These are phyloP conservation scores for Uronychia binucleata DNA, from an alignment of 73 alveolate genomes.

Conservation along the genomic window DNA sequence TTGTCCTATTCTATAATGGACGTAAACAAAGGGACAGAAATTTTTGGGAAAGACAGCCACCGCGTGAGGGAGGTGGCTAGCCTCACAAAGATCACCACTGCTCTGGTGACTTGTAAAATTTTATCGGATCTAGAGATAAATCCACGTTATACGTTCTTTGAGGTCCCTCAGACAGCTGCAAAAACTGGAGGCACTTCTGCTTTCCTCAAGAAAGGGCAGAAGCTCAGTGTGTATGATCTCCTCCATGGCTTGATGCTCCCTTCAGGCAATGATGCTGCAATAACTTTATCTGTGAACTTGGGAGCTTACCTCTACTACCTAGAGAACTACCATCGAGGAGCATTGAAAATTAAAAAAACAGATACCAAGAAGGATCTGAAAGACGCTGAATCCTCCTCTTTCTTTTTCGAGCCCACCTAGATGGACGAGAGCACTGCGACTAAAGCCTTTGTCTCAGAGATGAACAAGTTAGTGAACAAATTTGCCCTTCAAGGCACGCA, in stretches of 20 bases:
- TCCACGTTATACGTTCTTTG: not conserved
- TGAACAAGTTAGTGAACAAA: constrained; percentile 67
- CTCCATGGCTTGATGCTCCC: constrained; percentile 17
- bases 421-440: not conserved
- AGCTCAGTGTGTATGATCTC: not conserved
- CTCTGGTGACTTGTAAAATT: not conserved
- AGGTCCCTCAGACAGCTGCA: not conserved
- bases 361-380: not conserved
- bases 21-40: not conserved
- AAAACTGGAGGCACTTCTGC: constrained; percentile 2
- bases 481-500: constrained; percentile 60
- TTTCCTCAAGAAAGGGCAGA: not conserved
- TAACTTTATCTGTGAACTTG: constrained; percentile 30
- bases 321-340: not conserved
- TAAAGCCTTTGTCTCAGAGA: constrained; percentile 59
- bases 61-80: not conserved
- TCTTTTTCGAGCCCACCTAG: not conserved
- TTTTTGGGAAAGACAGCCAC: not conserved
- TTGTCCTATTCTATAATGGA: not conserved
- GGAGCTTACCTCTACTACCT: constrained; percentile 6
- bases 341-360: not conserved
- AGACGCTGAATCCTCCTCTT: not conserved
- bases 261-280: constrained; percentile 55
- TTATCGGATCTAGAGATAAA: not conserved
- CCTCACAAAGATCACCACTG: not conserved